Conservation (phyloP, 306 rosid genomes). For the Pyrus pyrifolia region DNA sequence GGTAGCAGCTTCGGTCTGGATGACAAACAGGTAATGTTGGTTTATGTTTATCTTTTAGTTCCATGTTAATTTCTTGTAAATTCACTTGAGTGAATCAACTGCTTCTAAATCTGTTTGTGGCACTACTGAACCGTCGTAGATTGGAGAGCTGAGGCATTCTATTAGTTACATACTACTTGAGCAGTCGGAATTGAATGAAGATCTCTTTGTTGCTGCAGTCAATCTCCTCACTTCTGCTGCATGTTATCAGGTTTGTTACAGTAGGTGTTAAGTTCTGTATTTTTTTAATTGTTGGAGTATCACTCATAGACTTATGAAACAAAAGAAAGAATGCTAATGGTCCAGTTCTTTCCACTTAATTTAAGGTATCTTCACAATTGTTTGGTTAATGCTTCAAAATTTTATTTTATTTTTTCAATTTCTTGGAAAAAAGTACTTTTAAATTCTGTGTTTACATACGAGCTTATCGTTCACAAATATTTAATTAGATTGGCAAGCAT, state of each 20-base stretch:
- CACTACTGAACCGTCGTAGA: slow-evolving; percentile 33
- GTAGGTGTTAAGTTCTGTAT: neutral
- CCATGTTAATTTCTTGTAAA: slow-evolving; percentile 1
- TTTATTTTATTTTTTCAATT: neutral
- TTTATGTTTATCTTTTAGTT: slow-evolving; percentile 18
- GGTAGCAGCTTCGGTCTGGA: slow-evolving; percentile 62
- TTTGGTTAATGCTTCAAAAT: neutral
- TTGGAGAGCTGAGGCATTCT: slow-evolving; percentile 52
- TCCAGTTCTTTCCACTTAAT: neutral
- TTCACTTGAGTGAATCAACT: slow-evolving; percentile 3
- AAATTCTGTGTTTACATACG: neutral
- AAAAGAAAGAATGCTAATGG: neutral
- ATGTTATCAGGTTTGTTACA: slow-evolving; percentile 56
- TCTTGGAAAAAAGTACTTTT: neutral
- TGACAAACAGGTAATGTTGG: slow-evolving; percentile 59
- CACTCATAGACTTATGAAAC: neutral
- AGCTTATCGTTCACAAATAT: neutral
- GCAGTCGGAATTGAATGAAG: slow-evolving; percentile 58
- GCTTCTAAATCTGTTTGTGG: slow-evolving; percentile 4
- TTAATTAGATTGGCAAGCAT: neutral
- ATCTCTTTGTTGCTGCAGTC: slow-evolving; percentile 66
- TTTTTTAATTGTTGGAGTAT: neutral
- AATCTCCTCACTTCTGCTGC: slow-evolving; percentile 77
- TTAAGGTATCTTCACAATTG: neutral
- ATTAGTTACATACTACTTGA: slow-evolving; percentile 52